These are phyloP conservation scores for Ganoderma sinense DNA, from an alignment of 1,284 basidiomycete genomes.

Conservation along the genomic window DNA sequence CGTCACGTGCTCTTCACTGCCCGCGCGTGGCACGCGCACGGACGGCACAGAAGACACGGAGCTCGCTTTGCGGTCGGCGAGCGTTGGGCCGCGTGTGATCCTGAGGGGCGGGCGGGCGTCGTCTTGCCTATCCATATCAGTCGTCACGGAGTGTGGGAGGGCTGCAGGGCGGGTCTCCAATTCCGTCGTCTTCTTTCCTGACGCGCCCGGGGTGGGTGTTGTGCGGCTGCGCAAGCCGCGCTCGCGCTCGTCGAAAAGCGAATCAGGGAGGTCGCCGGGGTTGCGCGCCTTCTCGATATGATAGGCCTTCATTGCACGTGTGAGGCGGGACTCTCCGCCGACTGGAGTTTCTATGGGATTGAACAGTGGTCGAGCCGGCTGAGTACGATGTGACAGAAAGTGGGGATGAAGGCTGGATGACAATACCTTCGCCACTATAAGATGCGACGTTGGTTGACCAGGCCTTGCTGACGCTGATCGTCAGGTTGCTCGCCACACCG, in stretches of 20 bases:
- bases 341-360: constrained; percentile 54
- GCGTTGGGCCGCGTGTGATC: constrained; percentile 22
- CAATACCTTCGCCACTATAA: constrained; percentile 58
- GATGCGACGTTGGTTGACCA: constrained; percentile 55
- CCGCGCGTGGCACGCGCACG: constrained; percentile 8
- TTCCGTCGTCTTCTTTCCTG: background rate
- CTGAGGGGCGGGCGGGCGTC: constrained; percentile 10
- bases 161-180: background rate
- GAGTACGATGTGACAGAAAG: constrained; percentile 10
- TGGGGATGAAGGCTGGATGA: constrained; percentile 12
- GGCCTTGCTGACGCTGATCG: constrained; percentile 63
- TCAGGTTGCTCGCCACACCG: constrained; percentile 59
- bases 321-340: constrained; percentile 67
- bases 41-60: background rate
- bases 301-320: constrained; percentile 72
- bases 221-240: constrained; percentile 40
- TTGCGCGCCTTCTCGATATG: constrained; percentile 66
- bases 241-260: constrained; percentile 70
- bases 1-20: constrained; percentile 33
- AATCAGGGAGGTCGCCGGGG: constrained; percentile 67
- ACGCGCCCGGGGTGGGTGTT: background rate
- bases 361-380: background rate
- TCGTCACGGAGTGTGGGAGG: constrained; percentile 22
- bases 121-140: background rate
- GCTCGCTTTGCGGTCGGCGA: constrained; percentile 22